phyloP scores from a whole-genome alignment of 1,284 basidiomycete genomes.

The Tremellales sp. region DNA sequence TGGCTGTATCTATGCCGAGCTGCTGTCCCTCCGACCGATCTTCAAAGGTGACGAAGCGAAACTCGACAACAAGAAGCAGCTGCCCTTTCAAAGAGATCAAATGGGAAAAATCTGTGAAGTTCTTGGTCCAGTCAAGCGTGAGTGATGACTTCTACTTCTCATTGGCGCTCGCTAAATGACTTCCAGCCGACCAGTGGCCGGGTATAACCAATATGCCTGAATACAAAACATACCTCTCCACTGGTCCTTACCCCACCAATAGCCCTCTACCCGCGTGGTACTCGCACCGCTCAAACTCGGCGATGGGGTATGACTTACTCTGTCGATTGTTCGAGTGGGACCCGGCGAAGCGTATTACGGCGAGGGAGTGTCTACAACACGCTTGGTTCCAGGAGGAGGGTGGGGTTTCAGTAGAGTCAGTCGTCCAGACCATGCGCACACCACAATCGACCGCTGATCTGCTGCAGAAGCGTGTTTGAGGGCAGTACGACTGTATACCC shows the following conservation, averaged over 20 bases:
- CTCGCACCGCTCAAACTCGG: slow-evolving; percentile 53
- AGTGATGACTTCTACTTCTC: slow-evolving; percentile 19
- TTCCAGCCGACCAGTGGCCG: slow-evolving; percentile 73
- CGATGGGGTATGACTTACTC: slow-evolving; percentile 73
- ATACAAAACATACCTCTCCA: slow-evolving; percentile 72
- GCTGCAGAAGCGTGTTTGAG: slow-evolving; percentile 39
- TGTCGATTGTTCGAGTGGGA: slow-evolving; percentile 80
- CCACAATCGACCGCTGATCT: neutral
- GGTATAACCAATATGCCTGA: slow-evolving; percentile 83
- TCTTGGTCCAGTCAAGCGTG: slow-evolving; percentile 81
- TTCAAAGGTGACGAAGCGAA: slow-evolving; percentile 99
- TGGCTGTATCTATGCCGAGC: slow-evolving; percentile 93
- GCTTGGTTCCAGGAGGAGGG: slow-evolving; percentile 53
- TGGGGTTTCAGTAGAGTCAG: slow-evolving; percentile 47
- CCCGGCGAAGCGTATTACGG: slow-evolving; percentile 78
- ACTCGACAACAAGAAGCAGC: slow-evolving; percentile 73
- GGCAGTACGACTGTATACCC: slow-evolving; percentile 50
- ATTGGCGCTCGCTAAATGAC: too few relatives aligned
- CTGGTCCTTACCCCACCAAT: slow-evolving; percentile 55
- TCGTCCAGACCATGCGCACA: neutral
- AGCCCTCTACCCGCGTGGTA: slow-evolving; percentile 62
- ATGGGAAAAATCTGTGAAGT: slow-evolving; percentile 92
- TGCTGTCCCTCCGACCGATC: slow-evolving; percentile 87
- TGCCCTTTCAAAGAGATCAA: slow-evolving; percentile 93
- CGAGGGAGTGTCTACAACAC: slow-evolving; percentile 74